Evolutionary conservation across 208 protist species (phyloP).

Genomic region (Trypanosoma platydactyli): DNA sequence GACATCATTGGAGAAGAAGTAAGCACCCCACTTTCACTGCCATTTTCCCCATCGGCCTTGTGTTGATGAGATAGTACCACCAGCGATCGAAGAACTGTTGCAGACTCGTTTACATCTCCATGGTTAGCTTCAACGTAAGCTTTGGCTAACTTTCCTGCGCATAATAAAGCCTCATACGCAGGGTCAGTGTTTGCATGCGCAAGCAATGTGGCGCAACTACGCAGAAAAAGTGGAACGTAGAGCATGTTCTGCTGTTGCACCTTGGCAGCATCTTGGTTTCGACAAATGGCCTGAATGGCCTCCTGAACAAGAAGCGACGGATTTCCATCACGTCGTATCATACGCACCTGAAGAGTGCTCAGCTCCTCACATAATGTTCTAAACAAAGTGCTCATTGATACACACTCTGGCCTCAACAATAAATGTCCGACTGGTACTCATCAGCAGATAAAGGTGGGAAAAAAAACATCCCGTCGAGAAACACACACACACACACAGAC

Average conservation of each 20-base stretch:
- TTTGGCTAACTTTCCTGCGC: constrained; percentile 32
- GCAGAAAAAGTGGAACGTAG: constrained; percentile 60
- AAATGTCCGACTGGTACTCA: neutral
- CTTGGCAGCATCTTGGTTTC: constrained; percentile 28
- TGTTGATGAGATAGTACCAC: constrained; percentile 32
- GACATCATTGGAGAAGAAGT: constrained; percentile 3
- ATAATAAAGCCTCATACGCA: constrained; percentile 48
- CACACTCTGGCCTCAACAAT: neutral
- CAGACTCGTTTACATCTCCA: constrained; percentile 63
- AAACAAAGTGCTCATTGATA: constrained; percentile 27
- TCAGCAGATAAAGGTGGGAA: neutral
- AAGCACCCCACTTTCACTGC: constrained; percentile 2
- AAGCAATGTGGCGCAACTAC: constrained; percentile 63
- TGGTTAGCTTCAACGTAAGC: constrained; percentile 40
- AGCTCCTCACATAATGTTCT: constrained; percentile 63
- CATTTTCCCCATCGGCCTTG: neutral
- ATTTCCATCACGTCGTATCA: constrained; percentile 67
- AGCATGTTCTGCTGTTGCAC: constrained; percentile 20
- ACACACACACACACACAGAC: neutral
- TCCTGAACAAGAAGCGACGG: constrained; percentile 35
- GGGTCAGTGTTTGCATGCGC: constrained; percentile 35
- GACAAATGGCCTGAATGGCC: constrained; percentile 50
- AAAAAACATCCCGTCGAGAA: too few species aligned
- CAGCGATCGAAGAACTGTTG: constrained; percentile 63
- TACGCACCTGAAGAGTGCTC: constrained; percentile 62